phyloP scores from a whole-genome alignment of 2,329 filamentous ascomycete species.

The Hypomyces perniciosus region DNA sequence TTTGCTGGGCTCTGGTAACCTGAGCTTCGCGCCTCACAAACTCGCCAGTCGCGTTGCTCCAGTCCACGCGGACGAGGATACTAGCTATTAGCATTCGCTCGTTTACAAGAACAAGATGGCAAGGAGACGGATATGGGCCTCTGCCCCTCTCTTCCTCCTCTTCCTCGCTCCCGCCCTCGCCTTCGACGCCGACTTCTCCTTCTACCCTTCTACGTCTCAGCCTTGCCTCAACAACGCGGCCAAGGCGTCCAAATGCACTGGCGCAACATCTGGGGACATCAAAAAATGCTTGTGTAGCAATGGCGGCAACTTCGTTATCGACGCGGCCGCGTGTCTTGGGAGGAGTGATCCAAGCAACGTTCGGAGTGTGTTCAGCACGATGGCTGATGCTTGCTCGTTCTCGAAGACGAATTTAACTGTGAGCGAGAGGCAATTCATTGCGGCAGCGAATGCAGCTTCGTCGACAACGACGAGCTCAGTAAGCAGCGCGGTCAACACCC shows the following conservation, averaged over 20 bases:
- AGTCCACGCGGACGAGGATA: too few relatives aligned
- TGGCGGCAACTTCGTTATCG: constrained; percentile 42
- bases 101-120: constrained; percentile 17
- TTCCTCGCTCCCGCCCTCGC: constrained; percentile 17
- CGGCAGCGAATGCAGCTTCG: constrained; percentile 12
- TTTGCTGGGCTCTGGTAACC: too few relatives aligned
- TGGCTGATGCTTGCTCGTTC: constrained; percentile 37
- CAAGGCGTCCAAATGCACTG: constrained; percentile 34
- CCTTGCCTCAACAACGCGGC: constrained; percentile 39
- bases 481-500: constrained; percentile 5
- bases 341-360: constrained; percentile 29
- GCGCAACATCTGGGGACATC: constrained; percentile 31
- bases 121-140: constrained; percentile 16
- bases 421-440: constrained; percentile 31
- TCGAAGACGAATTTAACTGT: constrained; percentile 38
- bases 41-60: too few relatives aligned
- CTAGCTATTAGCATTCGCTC: too few relatives aligned
- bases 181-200: constrained; percentile 27
- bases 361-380: constrained; percentile 35
- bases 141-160: constrained; percentile 27
- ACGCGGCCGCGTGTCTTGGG: constrained; percentile 42
- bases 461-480: not conserved
- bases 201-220: constrained; percentile 29
- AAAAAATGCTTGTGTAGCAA: constrained; percentile 48
- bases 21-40: too few relatives aligned